phyloP scores from a whole-genome alignment of 371 early-diverging fungal genomes.

The Fennellomyces sp. region DNA sequence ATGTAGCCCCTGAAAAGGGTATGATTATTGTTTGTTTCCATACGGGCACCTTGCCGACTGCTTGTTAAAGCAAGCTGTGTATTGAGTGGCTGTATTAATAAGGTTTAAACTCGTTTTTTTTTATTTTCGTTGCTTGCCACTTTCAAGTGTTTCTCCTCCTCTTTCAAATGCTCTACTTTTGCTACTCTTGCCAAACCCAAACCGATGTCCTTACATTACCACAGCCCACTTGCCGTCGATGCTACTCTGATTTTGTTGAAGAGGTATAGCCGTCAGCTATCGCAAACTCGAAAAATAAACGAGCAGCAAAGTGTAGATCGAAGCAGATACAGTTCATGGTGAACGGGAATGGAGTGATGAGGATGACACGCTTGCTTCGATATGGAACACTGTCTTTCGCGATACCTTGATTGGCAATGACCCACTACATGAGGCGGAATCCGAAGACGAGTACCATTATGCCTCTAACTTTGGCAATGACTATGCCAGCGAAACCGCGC shows the following conservation, averaged over 20 bases:
- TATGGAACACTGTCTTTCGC: not conserved
- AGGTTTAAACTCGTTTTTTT: no score
- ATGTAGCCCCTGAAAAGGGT: no score
- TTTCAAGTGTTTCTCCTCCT: not conserved
- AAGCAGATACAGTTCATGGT: not conserved
- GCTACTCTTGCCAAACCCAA: not conserved
- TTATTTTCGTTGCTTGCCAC: no score
- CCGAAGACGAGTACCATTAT: not conserved
- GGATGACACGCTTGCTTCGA: not conserved
- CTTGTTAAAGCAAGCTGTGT: no score
- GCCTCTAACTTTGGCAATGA: no score
- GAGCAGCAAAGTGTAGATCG: no score
- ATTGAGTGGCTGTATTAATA: no score
- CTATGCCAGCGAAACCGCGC: not conserved
- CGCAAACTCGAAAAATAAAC: no score
- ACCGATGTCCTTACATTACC: not conserved
- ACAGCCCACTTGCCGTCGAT: not conserved
- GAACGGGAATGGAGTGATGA: not conserved
- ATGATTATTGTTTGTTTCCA: no score
- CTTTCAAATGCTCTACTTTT: not conserved
- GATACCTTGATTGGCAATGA: not conserved
- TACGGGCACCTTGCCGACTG: no score
- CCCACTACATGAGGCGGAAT: not conserved
- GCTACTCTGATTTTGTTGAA: not conserved
- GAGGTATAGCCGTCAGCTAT: not conserved